Evolutionary conservation across 2,329 filamentous ascomycete genomes (phyloP), one percentile per base, ranked within the genome.

Genomic region (Gaeumannomyces sp.): DNA sequence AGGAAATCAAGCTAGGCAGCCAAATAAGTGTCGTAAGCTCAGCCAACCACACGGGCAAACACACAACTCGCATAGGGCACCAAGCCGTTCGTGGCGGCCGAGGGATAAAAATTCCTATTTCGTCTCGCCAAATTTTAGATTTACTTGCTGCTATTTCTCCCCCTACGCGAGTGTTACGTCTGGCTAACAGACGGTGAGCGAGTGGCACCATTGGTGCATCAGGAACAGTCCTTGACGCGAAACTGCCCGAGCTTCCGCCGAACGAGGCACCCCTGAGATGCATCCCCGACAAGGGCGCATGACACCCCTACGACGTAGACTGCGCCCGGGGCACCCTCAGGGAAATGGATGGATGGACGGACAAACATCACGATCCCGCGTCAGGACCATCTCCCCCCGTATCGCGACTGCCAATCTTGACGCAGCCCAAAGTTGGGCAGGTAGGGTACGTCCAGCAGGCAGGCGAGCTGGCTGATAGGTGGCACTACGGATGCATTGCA

Each of bases 171-270:
- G 57, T 10, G 57, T 28, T 16, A 25, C 57, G 27, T 28, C 57
- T 53, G 8, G 45, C 8, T 25, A 59, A 59, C 27, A 31, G 57
- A 59, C 28, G 57, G 28, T 59, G 57, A 31, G 59, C 22, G 31
- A 22, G 22, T 60, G 29, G 59, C 59, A 60, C 59, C 28, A 60
- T 60, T 31, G 16, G 27, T 60, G 59, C 59, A 35, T 60, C 19
- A 35, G 31, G 7, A 53, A 53, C 22, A 53, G 45, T 8, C 59
- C 59, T 16, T 60, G 2, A 60, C 29, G 5, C 25, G n/a, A 59
- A 28, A 60, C 27, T 60, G 59, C 27, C 59, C 59, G 59, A 60
- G 59, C 59, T 60, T 38, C 59, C 27, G 31, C 59, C 59, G 59
- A 60, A 28, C 27, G 14, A 60, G 45, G 19, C 45, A 53, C 45